Conservation (phyloP, 352 stramenopile species). For the Pythium rhizo-oryzae region DNA sequence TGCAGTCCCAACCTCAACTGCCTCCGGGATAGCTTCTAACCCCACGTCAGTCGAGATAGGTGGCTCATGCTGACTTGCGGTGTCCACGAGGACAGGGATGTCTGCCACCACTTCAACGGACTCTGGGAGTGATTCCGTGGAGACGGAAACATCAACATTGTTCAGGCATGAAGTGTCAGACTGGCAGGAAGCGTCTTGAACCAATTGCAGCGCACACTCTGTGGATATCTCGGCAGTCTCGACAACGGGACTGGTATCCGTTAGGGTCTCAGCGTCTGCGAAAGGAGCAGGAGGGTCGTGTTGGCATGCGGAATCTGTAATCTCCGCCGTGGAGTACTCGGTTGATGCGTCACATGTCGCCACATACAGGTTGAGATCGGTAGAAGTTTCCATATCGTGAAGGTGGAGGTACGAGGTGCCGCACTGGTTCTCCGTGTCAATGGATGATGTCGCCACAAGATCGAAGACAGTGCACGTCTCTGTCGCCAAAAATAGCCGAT, state of each 20-base stretch:
- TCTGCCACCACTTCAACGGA: neutral
- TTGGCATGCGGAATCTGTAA: neutral
- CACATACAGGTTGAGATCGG: neutral
- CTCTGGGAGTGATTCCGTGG: neutral
- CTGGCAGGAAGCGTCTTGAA: neutral
- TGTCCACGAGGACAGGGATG: neutral
- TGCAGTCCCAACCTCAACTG: neutral
- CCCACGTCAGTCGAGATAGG: neutral
- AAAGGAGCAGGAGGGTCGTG: neutral
- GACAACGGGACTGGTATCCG: neutral
- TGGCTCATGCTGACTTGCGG: neutral
- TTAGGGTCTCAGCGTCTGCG: neutral
- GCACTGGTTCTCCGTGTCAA: neutral
- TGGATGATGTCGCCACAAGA: neutral
- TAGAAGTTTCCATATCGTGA: neutral
- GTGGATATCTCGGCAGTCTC: neutral
- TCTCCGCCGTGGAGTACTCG: neutral
- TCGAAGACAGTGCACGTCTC: slow-evolving; percentile 2
- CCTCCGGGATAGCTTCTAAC: neutral
- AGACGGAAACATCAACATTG: neutral
- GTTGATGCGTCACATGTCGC: neutral
- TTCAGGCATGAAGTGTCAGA: neutral
- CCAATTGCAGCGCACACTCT: neutral
- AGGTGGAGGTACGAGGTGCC: slow-evolving; percentile 2
- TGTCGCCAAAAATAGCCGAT: neutral